These are phyloP conservation scores for Cladophialophora chaetospira DNA, from an alignment of 2,329 filamentous ascomycete genomes.

Conservation along the genomic window DNA sequence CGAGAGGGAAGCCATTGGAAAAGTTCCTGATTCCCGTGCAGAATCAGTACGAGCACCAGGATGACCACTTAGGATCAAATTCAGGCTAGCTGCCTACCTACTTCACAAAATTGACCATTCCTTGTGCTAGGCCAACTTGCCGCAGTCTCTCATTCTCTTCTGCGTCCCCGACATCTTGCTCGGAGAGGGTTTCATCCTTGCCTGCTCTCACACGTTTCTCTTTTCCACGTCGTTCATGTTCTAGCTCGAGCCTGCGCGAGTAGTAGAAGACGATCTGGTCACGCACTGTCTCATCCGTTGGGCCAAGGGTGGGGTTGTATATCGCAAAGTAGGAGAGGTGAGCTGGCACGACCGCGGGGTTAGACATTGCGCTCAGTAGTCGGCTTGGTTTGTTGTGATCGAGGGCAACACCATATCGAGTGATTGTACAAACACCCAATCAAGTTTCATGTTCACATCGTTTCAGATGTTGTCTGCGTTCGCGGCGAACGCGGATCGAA, in stretches of 20 bases:
- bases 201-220: conserved; percentile 5
- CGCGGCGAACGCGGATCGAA: no score
- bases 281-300: conserved; percentile 69
- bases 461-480: no score
- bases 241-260: conserved; percentile 48
- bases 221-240: conserved; percentile 33
- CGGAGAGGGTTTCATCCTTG: background rate
- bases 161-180: conserved; percentile 47
- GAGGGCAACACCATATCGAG: background rate
- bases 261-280: conserved; percentile 94
- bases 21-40: conserved; percentile 81
- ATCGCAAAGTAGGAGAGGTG: conserved; percentile 89
- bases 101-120: conserved; percentile 89
- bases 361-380: conserved; percentile 14
- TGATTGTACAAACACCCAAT: no score
- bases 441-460: no score
- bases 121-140: conserved; percentile 93
- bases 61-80: background rate
- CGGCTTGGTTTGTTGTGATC: background rate
- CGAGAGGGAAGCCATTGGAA: conserved; percentile 72
- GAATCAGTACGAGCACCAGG: conserved; percentile 3
- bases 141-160: conserved; percentile 83
- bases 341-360: conserved; percentile 64
- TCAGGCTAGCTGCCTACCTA: conserved; percentile 40
- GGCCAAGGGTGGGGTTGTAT: conserved; percentile 84